Conservation (phyloP, 2,329 filamentous ascomycete species). For the Penicillium corylophilum region DNA sequence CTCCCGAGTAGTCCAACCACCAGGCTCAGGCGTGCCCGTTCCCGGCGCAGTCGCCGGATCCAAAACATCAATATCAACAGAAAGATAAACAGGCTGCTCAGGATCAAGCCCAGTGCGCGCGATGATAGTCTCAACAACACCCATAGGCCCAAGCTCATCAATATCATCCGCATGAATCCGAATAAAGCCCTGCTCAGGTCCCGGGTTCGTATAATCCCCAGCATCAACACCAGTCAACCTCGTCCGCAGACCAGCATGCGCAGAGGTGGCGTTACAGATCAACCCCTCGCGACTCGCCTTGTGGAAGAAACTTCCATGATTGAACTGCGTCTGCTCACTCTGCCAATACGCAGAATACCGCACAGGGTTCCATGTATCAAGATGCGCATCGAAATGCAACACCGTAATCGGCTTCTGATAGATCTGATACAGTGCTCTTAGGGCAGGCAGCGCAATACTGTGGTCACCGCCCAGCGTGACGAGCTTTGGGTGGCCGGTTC, state of each 20-base stretch:
- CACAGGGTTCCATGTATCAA: slow-evolving; percentile 81
- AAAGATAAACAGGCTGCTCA: slow-evolving; percentile 76
- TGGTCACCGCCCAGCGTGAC: slow-evolving; percentile 74
- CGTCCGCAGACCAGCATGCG: slow-evolving; percentile 81
- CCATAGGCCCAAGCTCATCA: slow-evolving; percentile 72
- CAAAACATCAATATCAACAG: slow-evolving; percentile 77
- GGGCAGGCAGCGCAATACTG: slow-evolving; percentile 66
- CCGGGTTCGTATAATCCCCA: slow-evolving; percentile 65
- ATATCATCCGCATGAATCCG: slow-evolving; percentile 83
- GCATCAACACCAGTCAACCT: slow-evolving; percentile 66
- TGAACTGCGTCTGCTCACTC: slow-evolving; percentile 71
- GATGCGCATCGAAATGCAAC: slow-evolving; percentile 74
- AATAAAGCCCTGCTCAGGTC: slow-evolving; percentile 74
- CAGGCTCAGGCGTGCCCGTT: slow-evolving; percentile 85
- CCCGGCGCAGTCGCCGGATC: slow-evolving; percentile 70
- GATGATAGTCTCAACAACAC: slow-evolving; percentile 70
- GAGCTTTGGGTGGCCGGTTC: slow-evolving; percentile 51
- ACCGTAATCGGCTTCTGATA: slow-evolving; percentile 66
- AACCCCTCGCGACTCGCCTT: slow-evolving; percentile 78
- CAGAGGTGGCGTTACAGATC: slow-evolving; percentile 69
- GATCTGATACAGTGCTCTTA: slow-evolving; percentile 63
- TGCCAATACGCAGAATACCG: slow-evolving; percentile 77
- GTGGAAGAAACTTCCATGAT: slow-evolving; percentile 91
- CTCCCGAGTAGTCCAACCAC: slow-evolving; percentile 88
- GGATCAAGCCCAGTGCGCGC: slow-evolving; percentile 62